Percentiles rank a stretch among this genome's conserved stretches.
phyloP scores from a whole-genome alignment of 768 basidiomycete species.

The Naematelia encephala region DNA sequence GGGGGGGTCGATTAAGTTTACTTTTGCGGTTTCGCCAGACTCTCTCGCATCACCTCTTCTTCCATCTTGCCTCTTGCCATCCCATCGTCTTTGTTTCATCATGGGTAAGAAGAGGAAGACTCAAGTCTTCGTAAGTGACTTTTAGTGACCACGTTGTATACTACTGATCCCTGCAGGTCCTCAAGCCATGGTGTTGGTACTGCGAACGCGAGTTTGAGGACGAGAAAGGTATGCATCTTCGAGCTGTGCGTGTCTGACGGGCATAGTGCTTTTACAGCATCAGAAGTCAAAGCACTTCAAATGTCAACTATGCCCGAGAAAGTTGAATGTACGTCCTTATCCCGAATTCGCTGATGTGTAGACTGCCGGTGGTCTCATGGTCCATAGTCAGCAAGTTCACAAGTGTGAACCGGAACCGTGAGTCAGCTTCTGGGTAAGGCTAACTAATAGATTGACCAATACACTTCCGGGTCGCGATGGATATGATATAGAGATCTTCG shows the following conservation, averaged over 20 bases:
- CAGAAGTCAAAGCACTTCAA: constrained; percentile 99
- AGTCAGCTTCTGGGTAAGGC: constrained; percentile 35
- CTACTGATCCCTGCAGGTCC: constrained; percentile 27
- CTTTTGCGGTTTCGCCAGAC: not conserved
- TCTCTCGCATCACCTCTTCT: not conserved
- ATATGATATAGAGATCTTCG: constrained; percentile 98
- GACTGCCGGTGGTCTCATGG: constrained; percentile 94
- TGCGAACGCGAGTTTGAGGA: constrained; percentile 99
- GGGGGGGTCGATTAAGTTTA: not conserved
- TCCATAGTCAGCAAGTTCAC: constrained; percentile 98
- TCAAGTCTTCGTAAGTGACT: constrained; percentile 42
- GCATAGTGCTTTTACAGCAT: constrained; percentile 90
- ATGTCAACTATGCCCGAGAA: constrained; percentile 89
- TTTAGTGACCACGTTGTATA: not conserved
- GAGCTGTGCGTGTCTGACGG: not conserved
- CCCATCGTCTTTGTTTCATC: constrained; percentile 1
- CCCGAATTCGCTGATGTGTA: constrained; percentile 12
- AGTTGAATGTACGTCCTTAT: constrained; percentile 61
- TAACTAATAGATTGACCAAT: constrained; percentile 76
- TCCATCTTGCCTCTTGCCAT: not conserved
- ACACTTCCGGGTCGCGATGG: constrained; percentile 94
- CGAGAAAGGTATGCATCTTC: constrained; percentile 77
- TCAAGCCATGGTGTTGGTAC: constrained; percentile 90
- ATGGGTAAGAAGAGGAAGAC: constrained; percentile 51
- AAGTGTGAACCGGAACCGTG: constrained; percentile 95